A percentile compares a stretch with the other conserved stretches of the same genome.
Conservation (phyloP, 768 basidiomycete genomes). For the Boletus edulis region DNA sequence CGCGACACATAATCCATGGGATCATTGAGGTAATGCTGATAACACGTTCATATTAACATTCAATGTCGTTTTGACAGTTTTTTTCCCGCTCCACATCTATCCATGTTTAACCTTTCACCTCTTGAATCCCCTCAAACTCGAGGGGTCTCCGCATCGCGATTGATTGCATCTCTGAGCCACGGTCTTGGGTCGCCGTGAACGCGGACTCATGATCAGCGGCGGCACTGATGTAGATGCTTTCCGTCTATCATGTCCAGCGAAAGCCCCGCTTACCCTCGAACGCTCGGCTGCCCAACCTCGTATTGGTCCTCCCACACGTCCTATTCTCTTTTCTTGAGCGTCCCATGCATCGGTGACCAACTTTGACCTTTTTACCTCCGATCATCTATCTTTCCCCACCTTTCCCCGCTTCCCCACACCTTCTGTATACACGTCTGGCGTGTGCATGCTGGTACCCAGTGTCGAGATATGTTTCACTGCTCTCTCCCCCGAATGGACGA, state of each 20-base stretch:
- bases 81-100: conserved; percentile 14
- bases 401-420: conserved; percentile 27
- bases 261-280: not conserved
- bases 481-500: conserved; percentile 5
- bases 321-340: conserved; percentile 1
- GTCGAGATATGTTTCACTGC: not conserved
- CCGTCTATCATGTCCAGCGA: not conserved
- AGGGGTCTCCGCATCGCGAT: not conserved
- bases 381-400: conserved; percentile 12
- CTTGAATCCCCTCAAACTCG: not conserved
- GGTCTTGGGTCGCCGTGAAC: not conserved
- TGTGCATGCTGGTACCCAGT: not conserved
- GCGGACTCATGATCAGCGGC: not conserved
- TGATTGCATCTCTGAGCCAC: not conserved
- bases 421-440: conserved; percentile 1
- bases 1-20: not conserved
- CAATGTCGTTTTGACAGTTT: conserved; percentile 4
- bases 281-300: too few species aligned
- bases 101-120: conserved; percentile 2
- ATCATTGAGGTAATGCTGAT: conserved; percentile 15
- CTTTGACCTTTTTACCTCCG: conserved; percentile 1
- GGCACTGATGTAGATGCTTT: not conserved
- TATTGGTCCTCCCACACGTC: not conserved
- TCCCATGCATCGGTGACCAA: conserved; percentile 4
- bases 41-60: conserved; percentile 7